A percentile compares a stretch with the other conserved stretches of the same genome.
phyloP scores from a whole-genome alignment of 371 early-diverging fungal species.

The Fennellomyces sp. region DNA sequence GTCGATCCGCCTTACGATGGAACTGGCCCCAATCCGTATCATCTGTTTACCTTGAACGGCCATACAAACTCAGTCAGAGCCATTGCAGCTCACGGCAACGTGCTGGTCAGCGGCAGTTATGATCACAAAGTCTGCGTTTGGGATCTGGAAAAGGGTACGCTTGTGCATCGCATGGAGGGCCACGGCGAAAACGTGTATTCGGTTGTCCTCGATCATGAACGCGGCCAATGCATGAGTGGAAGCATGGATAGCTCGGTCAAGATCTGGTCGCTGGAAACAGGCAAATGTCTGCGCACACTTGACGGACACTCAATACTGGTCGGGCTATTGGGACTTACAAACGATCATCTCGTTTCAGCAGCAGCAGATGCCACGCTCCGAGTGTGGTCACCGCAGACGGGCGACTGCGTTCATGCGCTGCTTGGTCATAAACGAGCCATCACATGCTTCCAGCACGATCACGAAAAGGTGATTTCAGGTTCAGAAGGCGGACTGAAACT shows the following conservation, averaged over 20 bases:
- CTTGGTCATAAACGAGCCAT: constrained; percentile 85
- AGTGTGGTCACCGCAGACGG: constrained; percentile 87
- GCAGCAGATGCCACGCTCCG: constrained; percentile 95
- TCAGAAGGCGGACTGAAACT: constrained; percentile 91
- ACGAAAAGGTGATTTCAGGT: constrained; percentile 87
- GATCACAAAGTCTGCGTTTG: constrained; percentile 94
- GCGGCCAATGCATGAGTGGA: constrained; percentile 83
- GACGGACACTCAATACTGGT: constrained; percentile 91
- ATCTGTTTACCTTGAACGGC: constrained; percentile 77
- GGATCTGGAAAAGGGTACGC: constrained; percentile 74
- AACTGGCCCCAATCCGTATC: constrained; percentile 54
- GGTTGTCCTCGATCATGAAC: constrained; percentile 80
- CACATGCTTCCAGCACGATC: constrained; percentile 94
- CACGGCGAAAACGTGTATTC: constrained; percentile 91
- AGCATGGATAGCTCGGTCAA: constrained; percentile 94
- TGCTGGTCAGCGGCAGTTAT: constrained; percentile 94
- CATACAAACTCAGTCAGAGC: constrained; percentile 95
- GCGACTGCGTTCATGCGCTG: constrained; percentile 68
- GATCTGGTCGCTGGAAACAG: constrained; percentile 88
- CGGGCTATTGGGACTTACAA: constrained; percentile 86
- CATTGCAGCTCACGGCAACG: constrained; percentile 86
- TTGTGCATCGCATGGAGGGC: constrained; percentile 68
- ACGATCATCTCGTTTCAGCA: constrained; percentile 87
- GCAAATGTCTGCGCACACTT: constrained; percentile 61
- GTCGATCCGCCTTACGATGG: constrained; percentile 61